phyloP scores from a whole-genome alignment of 345 rosid species.

The Rhizophora mangle region DNA sequence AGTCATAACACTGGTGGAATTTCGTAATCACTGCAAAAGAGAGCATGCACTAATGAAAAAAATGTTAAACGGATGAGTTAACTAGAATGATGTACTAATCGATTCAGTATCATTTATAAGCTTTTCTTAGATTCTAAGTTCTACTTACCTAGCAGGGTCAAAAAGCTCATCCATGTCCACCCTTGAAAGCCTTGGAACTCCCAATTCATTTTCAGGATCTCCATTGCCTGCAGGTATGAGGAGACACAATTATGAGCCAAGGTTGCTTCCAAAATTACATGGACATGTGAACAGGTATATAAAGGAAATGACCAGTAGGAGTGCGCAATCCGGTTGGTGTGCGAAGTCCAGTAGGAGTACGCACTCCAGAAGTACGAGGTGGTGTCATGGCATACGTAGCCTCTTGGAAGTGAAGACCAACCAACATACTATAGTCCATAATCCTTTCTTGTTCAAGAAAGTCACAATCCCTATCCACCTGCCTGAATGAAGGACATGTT shows the following conservation, averaged over 20 bases:
- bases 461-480: slow-evolving; percentile 92
- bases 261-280: slow-evolving; percentile 10
- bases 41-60: too few relatives aligned
- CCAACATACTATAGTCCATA: slow-evolving; percentile 92
- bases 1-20: not conserved
- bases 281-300: not conserved
- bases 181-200: slow-evolving; percentile 51
- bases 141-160: slow-evolving; percentile 60
- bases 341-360: slow-evolving; percentile 53
- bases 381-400: slow-evolving; percentile 28
- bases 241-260: slow-evolving; percentile 7
- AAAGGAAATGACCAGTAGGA: slow-evolving; percentile 36
- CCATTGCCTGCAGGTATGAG: slow-evolving; percentile 38
- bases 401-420: slow-evolving; percentile 84
- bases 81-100: too few relatives aligned
- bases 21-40: not conserved
- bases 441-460: slow-evolving; percentile 92
- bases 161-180: slow-evolving; percentile 53
- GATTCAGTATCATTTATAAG: not conserved
- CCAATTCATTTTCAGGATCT: slow-evolving; percentile 34
- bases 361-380: slow-evolving; percentile 44
- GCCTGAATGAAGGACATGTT: slow-evolving; percentile 44
- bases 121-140: not conserved
- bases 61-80: too few relatives aligned
- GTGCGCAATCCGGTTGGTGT: slow-evolving; percentile 16